Conservation (phyloP, 352 stramenopile species). For the Pythium aquatile region DNA sequence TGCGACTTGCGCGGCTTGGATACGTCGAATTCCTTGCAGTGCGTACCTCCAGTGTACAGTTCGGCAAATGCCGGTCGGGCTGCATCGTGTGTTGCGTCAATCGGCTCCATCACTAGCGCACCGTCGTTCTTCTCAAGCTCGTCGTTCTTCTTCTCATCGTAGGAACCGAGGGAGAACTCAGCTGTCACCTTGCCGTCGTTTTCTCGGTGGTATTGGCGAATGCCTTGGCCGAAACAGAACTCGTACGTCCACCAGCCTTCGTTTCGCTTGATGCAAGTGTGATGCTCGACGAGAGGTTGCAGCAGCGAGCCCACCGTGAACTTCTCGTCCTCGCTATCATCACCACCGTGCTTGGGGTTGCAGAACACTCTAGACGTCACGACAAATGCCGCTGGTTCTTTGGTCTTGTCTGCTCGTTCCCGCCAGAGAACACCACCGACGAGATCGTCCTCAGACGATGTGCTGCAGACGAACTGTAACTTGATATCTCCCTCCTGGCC, state of each 20-base stretch:
- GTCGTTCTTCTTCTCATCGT: conserved; percentile 47
- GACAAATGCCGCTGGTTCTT: conserved; percentile 41
- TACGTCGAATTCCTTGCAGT: conserved; percentile 73
- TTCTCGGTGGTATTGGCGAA: conserved; percentile 79
- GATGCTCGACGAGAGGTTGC: conserved; percentile 41
- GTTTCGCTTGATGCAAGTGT: conserved; percentile 72
- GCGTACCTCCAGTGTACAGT: conserved; percentile 63
- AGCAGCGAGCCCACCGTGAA: conserved; percentile 56
- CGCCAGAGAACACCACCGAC: conserved; percentile 49
- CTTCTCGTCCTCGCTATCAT: conserved; percentile 39
- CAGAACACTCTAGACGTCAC: conserved; percentile 71
- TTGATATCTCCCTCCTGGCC: conserved; percentile 31
- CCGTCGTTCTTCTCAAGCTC: conserved; percentile 43
- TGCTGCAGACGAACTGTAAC: conserved; percentile 75
- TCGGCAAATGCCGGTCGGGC: conserved; percentile 66
- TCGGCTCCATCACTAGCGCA: conserved; percentile 64
- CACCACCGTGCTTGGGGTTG: conserved; percentile 47
- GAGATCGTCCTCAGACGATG: conserved; percentile 39
- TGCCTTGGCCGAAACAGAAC: conserved; percentile 68
- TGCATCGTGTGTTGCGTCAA: conserved; percentile 78
- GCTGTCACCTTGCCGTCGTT: conserved; percentile 55
- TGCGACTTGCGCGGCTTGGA: conserved; percentile 55
- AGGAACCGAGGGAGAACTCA: conserved; percentile 69
- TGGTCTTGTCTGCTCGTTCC: conserved; percentile 1
- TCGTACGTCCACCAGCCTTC: conserved; percentile 87